These are phyloP conservation scores for Botrytis porri DNA, from an alignment of 2,329 filamentous ascomycete species.

Conservation along the genomic window DNA sequence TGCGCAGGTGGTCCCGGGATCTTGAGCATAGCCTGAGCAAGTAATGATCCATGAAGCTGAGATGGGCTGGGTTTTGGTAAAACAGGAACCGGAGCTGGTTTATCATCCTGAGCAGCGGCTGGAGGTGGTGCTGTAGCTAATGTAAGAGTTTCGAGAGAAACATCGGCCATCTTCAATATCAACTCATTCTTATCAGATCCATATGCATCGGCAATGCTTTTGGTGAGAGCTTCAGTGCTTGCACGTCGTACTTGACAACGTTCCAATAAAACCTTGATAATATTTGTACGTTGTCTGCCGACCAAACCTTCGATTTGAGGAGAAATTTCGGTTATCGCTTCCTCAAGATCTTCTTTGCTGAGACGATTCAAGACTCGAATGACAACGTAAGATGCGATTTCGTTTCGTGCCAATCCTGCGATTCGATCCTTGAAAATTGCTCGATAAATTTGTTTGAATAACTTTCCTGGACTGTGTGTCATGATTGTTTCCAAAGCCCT, in stretches of 20 bases:
- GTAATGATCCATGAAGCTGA: conserved; percentile 77
- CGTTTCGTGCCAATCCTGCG: conserved; percentile 78
- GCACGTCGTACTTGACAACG: conserved; percentile 68
- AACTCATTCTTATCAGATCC: conserved; percentile 48
- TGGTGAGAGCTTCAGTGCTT: conserved; percentile 52
- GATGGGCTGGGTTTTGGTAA: conserved; percentile 41
- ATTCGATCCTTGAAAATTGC: conserved; percentile 78
- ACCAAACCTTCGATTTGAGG: conserved; percentile 73
- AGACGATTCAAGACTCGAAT: conserved; percentile 79
- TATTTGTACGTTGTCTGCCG: conserved; percentile 70
- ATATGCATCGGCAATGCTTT: conserved; percentile 54
- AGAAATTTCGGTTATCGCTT: conserved; percentile 67
- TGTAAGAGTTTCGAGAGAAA: conserved; percentile 49
- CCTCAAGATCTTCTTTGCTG: conserved; percentile 78
- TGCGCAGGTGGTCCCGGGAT: conserved; percentile 67
- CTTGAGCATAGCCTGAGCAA: conserved; percentile 75
- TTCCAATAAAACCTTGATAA: conserved; percentile 80
- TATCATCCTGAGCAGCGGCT: conserved; percentile 30
- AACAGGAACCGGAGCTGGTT: conserved; percentile 32
- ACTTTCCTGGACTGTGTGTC: conserved; percentile 74
- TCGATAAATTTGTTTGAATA: conserved; percentile 85
- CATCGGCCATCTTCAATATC: conserved; percentile 58
- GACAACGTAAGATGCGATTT: conserved; percentile 84
- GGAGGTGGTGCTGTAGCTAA: conserved; percentile 32
- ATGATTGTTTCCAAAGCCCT: conserved; percentile 86